Evolutionary conservation across 2,329 filamentous ascomycete species (phyloP), one percentile per base, ranked within the genome.

Genomic region (Cercospora zeae-maydis): DNA sequence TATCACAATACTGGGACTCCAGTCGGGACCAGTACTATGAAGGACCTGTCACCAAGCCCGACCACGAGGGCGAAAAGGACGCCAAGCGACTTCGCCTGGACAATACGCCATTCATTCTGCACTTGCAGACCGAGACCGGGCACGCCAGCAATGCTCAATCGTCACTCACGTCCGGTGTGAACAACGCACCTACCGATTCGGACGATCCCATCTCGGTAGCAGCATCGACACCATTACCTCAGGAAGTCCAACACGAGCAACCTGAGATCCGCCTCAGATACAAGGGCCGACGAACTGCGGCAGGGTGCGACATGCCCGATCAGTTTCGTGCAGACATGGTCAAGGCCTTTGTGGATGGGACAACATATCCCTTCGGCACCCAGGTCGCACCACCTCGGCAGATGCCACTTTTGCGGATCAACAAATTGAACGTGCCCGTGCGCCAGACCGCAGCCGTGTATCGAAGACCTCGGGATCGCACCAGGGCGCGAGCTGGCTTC

Each of bases 1-100:
- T 88, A 79, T 78, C 83, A 14, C 83, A 84, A 66, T 88, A 86
- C 70, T 88, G 86, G 85, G 86, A 88, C 70, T 78, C 78, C 39
- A 85, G 81, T 63, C 71, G 82, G 53, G 86, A 88, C 67, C 74
- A 85, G 31, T 86, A 86, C 71, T 80, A 79, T 45, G 72, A 75
- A 16, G 70, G 74, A 5, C 66, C 56, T 62, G 69, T 45, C 19
- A n/a, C 52, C 5, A 52, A n/a, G 31, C 59, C 65, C 36, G 65
- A 66, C 2, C 55, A 57, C 10, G 63, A 63, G 27, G 52, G 13
- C 14, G 61, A 65, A 55, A 66, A 71, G n/a, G 65, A 61, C 47
- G 56, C 66, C 9, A 73, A 73, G 60, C 70, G 70, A 30, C 67
- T 67, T 54, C 66, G 67, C 14, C 63, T 69, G 21, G 68, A 71